phyloP scores from a whole-genome alignment of 257 asterid species.

The Rehmannia glutinosa region DNA sequence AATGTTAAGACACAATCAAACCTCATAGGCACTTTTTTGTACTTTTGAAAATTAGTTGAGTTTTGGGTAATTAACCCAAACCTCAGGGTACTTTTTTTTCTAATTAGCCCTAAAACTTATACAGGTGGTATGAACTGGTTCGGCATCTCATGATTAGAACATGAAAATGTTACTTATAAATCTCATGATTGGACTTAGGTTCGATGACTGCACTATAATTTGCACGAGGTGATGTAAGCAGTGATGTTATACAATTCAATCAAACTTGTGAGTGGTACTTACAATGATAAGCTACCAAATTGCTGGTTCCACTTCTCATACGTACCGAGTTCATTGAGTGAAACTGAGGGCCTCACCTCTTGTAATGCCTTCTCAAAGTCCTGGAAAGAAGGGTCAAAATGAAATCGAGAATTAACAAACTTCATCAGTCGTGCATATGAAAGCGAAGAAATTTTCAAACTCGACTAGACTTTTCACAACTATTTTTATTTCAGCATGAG shows the following conservation, averaged over 20 bases:
- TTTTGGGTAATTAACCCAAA: too few relatives aligned
- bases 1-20: too few relatives aligned
- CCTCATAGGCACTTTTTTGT: too few relatives aligned
- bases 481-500: not conserved
- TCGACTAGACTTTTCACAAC: not conserved
- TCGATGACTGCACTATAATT: not conserved
- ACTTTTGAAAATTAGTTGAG: too few relatives aligned
- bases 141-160: not conserved
- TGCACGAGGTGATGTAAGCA: not conserved
- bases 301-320: conserved; percentile 91
- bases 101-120: not conserved
- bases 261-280: conserved; percentile 23
- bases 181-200: not conserved
- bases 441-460: not conserved
- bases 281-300: conserved; percentile 87
- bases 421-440: not conserved
- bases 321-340: conserved; percentile 70
- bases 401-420: not conserved
- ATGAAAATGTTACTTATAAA: not conserved
- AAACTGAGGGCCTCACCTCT: conserved; percentile 95
- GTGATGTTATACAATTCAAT: not conserved
- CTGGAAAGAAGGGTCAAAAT: conserved; percentile 31
- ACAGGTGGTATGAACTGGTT: not conserved
- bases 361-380: conserved; percentile 86
- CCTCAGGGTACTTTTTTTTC: too few relatives aligned